Evolutionary conservation across 2,329 filamentous ascomycete genomes (phyloP).

Genomic region (Alternaria brassicae): DNA sequence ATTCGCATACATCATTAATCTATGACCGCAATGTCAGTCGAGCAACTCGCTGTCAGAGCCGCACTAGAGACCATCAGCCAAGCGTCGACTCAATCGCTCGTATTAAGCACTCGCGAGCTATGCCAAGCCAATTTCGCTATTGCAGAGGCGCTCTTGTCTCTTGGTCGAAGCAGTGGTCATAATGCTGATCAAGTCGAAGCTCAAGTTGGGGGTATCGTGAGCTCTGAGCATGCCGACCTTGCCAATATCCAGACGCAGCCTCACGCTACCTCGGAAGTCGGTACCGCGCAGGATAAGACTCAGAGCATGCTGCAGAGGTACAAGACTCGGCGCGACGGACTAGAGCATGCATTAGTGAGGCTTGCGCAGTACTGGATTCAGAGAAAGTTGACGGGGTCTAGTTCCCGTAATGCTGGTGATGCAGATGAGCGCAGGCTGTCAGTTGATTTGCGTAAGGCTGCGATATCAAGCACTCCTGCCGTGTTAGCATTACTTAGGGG

Average conservation of each 20-base stretch:
- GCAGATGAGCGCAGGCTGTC: slow-evolving; percentile 2
- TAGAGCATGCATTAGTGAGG: not conserved
- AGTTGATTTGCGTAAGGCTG: slow-evolving; percentile 7
- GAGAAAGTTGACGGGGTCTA: not conserved
- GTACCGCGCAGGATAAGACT: not conserved
- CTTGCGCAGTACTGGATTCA: slow-evolving; percentile 10
- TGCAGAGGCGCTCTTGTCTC: slow-evolving; percentile 6
- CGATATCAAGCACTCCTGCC: slow-evolving; percentile 3
- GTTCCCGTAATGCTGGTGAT: not conserved
- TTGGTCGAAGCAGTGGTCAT: slow-evolving; percentile 1
- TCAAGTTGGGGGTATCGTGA: not conserved
- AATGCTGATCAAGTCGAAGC: not conserved
- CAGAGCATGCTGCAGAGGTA: not conserved
- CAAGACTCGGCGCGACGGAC: not conserved
- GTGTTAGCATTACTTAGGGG: slow-evolving; percentile 1
- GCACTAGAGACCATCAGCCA: slow-evolving; percentile 3
- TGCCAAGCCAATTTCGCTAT: slow-evolving; percentile 15
- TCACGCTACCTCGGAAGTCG: not conserved
- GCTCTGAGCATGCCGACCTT: not conserved
- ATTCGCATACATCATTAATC: slow-evolving; percentile 3
- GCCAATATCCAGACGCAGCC: not conserved
- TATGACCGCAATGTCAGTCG: slow-evolving; percentile 1
- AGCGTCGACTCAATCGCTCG: not conserved
- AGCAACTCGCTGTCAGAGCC: slow-evolving; percentile 1
- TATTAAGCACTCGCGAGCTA: not conserved